Conservation (phyloP, 495 filamentous ascomycete genomes). For the Aspergillus incahuasiensis region DNA sequence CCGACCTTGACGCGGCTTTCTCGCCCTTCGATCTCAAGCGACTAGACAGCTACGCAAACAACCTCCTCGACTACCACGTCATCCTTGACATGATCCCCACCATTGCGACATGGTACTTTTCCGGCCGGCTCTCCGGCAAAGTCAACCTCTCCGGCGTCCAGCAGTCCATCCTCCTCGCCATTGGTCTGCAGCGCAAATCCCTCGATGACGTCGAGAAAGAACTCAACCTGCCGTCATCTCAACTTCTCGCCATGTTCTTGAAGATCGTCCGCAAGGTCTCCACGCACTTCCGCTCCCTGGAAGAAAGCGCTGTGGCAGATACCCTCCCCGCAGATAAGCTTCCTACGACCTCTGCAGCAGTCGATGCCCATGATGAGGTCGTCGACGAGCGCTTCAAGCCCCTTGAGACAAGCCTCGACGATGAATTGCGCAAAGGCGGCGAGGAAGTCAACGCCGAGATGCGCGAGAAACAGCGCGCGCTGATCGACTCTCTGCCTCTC, state of each 20-base stretch:
- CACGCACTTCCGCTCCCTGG: conserved; percentile 65
- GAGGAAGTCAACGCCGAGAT: conserved; percentile 66
- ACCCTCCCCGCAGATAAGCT: conserved; percentile 57
- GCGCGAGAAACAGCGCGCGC: conserved; percentile 70
- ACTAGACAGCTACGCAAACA: conserved; percentile 90
- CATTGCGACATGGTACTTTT: conserved; percentile 78
- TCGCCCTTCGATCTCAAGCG: conserved; percentile 93
- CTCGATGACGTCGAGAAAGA: conserved; percentile 80
- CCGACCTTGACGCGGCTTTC: conserved; percentile 66
- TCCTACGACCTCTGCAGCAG: conserved; percentile 47
- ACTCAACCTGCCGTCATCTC: conserved; percentile 63
- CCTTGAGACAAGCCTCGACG: conserved; percentile 67
- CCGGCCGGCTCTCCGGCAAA: conserved; percentile 58
- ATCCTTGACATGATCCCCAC: conserved; percentile 88
- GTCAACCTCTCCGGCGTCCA: conserved; percentile 75
- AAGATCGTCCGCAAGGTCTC: conserved; percentile 89
- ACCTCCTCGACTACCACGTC: conserved; percentile 95
- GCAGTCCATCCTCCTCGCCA: conserved; percentile 76
- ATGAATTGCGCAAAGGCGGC: conserved; percentile 81
- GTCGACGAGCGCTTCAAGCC: conserved; percentile 61
- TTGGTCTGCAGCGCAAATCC: conserved; percentile 85
- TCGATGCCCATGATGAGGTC: conserved; percentile 59
- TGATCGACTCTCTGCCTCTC: conserved; percentile 85
- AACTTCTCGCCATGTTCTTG: conserved; percentile 93
- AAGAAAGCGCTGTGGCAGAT: conserved; percentile 68